Evolutionary conservation across 2,329 filamentous ascomycete genomes (phyloP), one percentile per base, ranked within the genome.

Genomic region (Colletotrichum orbiculare): DNA sequence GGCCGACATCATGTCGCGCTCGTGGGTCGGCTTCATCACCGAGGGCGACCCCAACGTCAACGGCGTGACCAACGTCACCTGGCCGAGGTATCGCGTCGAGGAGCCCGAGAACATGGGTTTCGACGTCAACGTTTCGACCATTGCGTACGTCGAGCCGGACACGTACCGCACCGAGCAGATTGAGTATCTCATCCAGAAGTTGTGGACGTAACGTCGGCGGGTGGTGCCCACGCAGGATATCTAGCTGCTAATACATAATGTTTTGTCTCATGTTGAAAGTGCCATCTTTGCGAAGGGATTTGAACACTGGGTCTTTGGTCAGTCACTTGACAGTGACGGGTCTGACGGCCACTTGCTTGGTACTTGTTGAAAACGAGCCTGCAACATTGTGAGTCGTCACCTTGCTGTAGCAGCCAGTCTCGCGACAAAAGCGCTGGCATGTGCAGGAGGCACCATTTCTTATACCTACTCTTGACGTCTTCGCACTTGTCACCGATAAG

Each of bases 21-120:
- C 82, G 77, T 87, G 85, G 85, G 79, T 82, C 33, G 77, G 76
- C 4, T 87, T 86, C 67, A 77, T 85, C 54, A 74, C 79, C 53
- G 76, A 75, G 48, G 71, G 79, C 17, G 75, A 84, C 71, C 84
- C 84, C 25, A 84, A 81, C 64, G 38, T n/a, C 52, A 47, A 54
- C 33, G 60, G 48, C 38, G 49, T 17, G 17, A 54, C 53, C 25
- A 39, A 50, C 33, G 49, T 49, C 12, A 15, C 43, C 35, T 86
- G 83, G 83, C 80, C 82, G 6, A 66, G 72, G 12, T 86, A 86
- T 71, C 75, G 73, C 1, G 63, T 75, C 3, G 70, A 72, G 4
- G 68, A 75, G 15, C 80, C 82, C 1, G 58, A 78, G 34, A 82
- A 85, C 69, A 73, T 85, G 25, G 78, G 84, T 1, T 83, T 86